These are phyloP conservation scores for Fraxinus sp. DNA, from an alignment of 305 asterid genomes.

Conservation along the genomic window DNA sequence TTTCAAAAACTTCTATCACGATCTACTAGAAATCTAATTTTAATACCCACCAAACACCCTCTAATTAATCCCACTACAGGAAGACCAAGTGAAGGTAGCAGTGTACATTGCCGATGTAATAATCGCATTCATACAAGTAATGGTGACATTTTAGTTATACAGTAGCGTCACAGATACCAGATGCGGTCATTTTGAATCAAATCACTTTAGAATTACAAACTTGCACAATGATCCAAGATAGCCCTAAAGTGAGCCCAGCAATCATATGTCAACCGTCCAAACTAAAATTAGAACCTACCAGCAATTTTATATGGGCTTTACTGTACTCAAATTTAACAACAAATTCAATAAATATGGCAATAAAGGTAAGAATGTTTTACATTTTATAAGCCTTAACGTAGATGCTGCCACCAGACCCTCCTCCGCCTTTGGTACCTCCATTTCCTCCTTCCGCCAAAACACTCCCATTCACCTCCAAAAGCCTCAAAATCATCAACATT, in stretches of 20 bases:
- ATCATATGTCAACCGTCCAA: slow-evolving; percentile 6
- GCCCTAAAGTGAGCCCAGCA: not conserved
- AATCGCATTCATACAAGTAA: not conserved
- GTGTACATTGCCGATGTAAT: not conserved
- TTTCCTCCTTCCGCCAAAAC: slow-evolving; percentile 92
- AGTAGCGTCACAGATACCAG: not conserved
- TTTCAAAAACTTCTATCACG: too few species aligned
- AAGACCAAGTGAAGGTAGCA: not conserved
- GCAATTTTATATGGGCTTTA: not conserved
- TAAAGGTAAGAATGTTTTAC: slow-evolving; percentile 42
- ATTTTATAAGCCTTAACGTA: slow-evolving; percentile 71
- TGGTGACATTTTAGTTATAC: not conserved
- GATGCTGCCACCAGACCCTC: slow-evolving; percentile 99
- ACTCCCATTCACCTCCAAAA: slow-evolving; percentile 83
- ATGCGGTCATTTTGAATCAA: not conserved
- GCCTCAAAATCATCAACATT: slow-evolving; percentile 40
- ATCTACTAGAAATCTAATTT: too few species aligned
- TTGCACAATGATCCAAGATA: not conserved
- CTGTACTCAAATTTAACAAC: not conserved
- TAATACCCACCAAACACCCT: not conserved
- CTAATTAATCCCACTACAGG: not conserved
- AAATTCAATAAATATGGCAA: slow-evolving; percentile 18
- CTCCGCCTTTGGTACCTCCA: slow-evolving; percentile 91
- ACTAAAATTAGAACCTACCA: slow-evolving; percentile 12
- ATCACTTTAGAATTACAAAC: not conserved